A percentile compares a stretch with the other conserved stretches of the same genome.
These are phyloP conservation scores for Brettanomyces naardenensis DNA, from an alignment of 805 yeast species.

Conservation along the genomic window DNA sequence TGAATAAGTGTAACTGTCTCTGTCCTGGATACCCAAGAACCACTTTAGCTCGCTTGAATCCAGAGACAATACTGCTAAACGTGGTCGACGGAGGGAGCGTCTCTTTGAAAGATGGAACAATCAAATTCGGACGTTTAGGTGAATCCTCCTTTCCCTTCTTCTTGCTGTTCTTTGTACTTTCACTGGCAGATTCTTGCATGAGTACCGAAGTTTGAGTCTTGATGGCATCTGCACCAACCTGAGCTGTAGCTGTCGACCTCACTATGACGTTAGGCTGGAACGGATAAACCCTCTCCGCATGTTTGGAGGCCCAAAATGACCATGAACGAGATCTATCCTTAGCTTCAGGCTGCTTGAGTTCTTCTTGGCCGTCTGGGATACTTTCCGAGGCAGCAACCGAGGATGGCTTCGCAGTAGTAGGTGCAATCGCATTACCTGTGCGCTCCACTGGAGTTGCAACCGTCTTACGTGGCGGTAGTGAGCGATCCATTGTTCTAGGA, in stretches of 20 bases:
- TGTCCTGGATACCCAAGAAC: slow-evolving; percentile 11
- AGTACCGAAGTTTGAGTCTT: background rate
- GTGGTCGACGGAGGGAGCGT: slow-evolving; percentile 19
- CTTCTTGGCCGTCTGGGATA: background rate
- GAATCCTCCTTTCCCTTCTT: background rate
- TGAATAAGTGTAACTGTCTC: slow-evolving; percentile 12
- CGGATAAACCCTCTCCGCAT: background rate
- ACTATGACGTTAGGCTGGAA: slow-evolving; percentile 5
- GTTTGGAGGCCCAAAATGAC: slow-evolving; percentile 21
- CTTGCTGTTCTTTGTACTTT: background rate
- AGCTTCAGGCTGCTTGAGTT: background rate
- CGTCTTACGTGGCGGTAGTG: no score
- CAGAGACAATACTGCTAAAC: slow-evolving; percentile 7
- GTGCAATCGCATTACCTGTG: no score
- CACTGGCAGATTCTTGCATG: background rate
- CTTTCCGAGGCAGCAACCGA: background rate
- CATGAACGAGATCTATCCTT: slow-evolving; percentile 18
- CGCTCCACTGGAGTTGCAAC: no score
- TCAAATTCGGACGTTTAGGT: slow-evolving; percentile 12
- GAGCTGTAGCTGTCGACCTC: background rate
- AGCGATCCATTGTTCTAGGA: no score
- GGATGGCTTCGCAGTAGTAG: no score
- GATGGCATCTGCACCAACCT: background rate
- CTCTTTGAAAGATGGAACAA: slow-evolving; percentile 23
- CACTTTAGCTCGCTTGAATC: slow-evolving; percentile 10